A percentile compares a stretch with the other conserved stretches of the same genome.
Evolutionary conservation across 768 basidiomycete genomes (phyloP).

Genomic region (Phallus indusiatus): DNA sequence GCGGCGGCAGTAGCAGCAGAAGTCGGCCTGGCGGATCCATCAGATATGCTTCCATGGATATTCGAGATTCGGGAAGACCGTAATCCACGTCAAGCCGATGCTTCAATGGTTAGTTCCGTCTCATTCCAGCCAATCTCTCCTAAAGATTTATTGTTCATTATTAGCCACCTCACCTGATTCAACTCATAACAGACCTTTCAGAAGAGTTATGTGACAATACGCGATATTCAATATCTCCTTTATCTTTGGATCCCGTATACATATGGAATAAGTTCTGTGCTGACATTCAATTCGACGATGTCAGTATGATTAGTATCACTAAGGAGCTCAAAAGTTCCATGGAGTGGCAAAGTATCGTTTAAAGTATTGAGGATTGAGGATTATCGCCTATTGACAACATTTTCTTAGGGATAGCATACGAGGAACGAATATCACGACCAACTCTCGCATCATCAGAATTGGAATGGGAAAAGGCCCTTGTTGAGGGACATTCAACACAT

Average conservation of each 20-base stretch:
- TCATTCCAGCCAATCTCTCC: background rate
- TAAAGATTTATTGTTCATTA: background rate
- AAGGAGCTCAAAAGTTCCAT: background rate
- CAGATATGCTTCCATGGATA: slow-evolving; percentile 44
- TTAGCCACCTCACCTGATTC: background rate
- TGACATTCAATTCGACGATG: slow-evolving; percentile 14
- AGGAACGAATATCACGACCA: slow-evolving; percentile 37
- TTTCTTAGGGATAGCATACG: slow-evolving; percentile 23
- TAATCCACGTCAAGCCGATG: background rate
- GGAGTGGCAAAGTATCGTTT: background rate
- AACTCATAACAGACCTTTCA: background rate
- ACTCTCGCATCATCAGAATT: slow-evolving; percentile 39
- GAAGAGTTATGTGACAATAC: background rate
- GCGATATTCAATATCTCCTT: background rate
- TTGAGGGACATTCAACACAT: slow-evolving; percentile 53
- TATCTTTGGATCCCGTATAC: slow-evolving; percentile 22
- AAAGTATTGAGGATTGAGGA: background rate
- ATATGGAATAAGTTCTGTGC: slow-evolving; percentile 38
- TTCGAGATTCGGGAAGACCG: slow-evolving; percentile 22
- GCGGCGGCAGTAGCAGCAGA: slow-evolving; percentile 27
- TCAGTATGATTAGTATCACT: background rate
- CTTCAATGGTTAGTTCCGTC: background rate
- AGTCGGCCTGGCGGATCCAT: slow-evolving; percentile 43
- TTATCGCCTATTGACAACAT: background rate
- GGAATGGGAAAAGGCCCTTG: slow-evolving; percentile 52